Conservation (phyloP, 1,284 basidiomycete species). For the Moesziomyces antarcticus region DNA sequence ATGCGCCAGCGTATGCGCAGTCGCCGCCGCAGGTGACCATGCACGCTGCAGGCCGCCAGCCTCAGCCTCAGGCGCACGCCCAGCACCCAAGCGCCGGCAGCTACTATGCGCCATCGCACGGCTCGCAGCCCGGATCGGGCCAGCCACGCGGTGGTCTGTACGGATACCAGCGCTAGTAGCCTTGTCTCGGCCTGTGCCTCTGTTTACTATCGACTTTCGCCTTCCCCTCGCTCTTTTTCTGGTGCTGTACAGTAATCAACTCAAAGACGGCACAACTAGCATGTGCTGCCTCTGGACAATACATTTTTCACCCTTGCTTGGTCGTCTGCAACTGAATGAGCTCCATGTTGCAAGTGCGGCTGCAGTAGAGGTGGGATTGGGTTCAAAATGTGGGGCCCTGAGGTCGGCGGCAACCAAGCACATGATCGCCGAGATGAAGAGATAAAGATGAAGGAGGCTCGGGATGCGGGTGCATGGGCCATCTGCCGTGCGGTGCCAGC, state of each 20-base stretch:
- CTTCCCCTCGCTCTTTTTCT: no score
- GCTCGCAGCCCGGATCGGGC: slow-evolving; percentile 29
- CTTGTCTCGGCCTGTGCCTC: not conserved
- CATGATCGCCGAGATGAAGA: no score
- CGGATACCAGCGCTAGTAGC: slow-evolving; percentile 28
- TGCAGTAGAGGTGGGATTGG: not conserved
- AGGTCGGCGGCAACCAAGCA: no score
- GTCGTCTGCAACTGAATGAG: slow-evolving; percentile 3
- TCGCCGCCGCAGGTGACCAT: slow-evolving; percentile 7
- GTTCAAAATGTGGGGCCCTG: no score
- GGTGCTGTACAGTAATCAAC: no score
- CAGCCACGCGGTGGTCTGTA: slow-evolving; percentile 10
- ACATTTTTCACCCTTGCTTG: slow-evolving; percentile 1
- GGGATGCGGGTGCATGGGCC: not conserved
- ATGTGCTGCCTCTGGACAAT: slow-evolving; percentile 3
- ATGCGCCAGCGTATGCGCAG: not conserved
- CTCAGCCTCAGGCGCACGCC: slow-evolving; percentile 21
- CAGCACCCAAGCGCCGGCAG: slow-evolving; percentile 29
- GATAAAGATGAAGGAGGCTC: no score
- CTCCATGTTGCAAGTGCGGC: not conserved
- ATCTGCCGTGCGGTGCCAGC: not conserved
- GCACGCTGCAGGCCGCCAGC: slow-evolving; percentile 18
- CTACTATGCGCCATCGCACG: slow-evolving; percentile 18
- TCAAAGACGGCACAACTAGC: no score
- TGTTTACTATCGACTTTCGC: not conserved